Conservation (phyloP, 140 eudicot species). For the Flaveria floridana region DNA sequence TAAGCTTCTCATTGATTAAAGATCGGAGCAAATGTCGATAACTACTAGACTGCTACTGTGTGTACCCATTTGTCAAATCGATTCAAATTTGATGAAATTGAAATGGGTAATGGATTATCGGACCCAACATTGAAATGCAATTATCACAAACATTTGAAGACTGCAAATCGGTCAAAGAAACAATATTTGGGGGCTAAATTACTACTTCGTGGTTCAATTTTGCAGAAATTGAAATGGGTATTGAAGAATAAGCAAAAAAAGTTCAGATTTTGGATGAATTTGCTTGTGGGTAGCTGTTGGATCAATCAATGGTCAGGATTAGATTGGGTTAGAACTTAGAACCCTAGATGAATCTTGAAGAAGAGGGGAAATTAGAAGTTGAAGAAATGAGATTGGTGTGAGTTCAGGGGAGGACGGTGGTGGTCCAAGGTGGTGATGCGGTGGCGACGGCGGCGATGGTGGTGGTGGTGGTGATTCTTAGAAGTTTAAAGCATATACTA, state of each 20-base stretch:
- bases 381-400: constrained; percentile 25
- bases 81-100: constrained; percentile 22
- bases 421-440: constrained; percentile 32
- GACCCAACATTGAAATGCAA: constrained; percentile 5
- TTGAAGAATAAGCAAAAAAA: constrained; percentile 26
- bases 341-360: constrained; percentile 30
- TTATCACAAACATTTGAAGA: not conserved
- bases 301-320: constrained; percentile 3
- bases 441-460: constrained; percentile 10
- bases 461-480: constrained; percentile 28
- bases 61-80: constrained; percentile 30
- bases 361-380: constrained; percentile 18
- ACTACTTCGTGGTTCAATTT: constrained; percentile 8
- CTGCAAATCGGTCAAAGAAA: constrained; percentile 18
- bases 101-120: not conserved
- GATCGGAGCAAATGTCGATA: not conserved
- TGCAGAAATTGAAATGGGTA: constrained; percentile 32
- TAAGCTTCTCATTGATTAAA: constrained; percentile 36
- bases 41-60: too few species aligned
- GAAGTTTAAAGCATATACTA: constrained; percentile 21
- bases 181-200: constrained; percentile 2
- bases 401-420: constrained; percentile 8
- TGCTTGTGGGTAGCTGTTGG: constrained; percentile 26
- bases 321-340: constrained; percentile 15
- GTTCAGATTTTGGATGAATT: constrained; percentile 22